phyloP scores from a whole-genome alignment of 2,329 filamentous ascomycete genomes.

The Chalaropsis thielavioides region DNA sequence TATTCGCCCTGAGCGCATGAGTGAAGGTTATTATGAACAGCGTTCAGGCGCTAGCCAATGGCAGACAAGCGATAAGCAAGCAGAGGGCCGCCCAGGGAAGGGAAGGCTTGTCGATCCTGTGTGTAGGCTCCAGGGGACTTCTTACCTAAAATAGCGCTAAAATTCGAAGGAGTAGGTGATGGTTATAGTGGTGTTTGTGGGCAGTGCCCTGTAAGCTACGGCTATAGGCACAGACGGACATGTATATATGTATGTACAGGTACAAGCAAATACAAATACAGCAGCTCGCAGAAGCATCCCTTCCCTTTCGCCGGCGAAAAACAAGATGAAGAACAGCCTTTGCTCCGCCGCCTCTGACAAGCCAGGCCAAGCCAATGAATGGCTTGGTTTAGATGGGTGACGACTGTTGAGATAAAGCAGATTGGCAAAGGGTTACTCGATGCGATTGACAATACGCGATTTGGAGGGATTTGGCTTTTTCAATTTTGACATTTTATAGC shows the following conservation, averaged over 20 bases:
- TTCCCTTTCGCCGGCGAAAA: conserved; percentile 4
- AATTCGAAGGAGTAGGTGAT: not conserved
- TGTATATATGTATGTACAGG: not conserved
- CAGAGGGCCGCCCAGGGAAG: not conserved
- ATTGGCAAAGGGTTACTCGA: not conserved
- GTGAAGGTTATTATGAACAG: conserved; percentile 9
- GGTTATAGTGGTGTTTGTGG: not conserved
- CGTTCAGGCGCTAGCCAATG: conserved; percentile 1
- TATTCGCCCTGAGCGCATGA: not conserved
- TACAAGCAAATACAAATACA: not conserved
- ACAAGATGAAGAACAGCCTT: not conserved
- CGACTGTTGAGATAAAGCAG: not conserved
- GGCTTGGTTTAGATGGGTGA: not conserved
- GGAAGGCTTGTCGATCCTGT: not conserved
- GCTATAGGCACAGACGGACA: too few species aligned
- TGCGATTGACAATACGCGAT: not conserved
- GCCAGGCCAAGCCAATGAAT: not conserved
- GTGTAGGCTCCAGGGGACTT: not conserved
- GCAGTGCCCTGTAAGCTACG: not conserved
- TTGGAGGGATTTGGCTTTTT: too few species aligned
- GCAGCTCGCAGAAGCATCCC: not conserved
- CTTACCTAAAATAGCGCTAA: not conserved
- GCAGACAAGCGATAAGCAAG: conserved; percentile 9
- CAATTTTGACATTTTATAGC: too few species aligned
- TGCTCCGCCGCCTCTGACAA: not conserved